Conservation (phyloP, 495 filamentous ascomycete genomes). For the Podospora didyma region DNA sequence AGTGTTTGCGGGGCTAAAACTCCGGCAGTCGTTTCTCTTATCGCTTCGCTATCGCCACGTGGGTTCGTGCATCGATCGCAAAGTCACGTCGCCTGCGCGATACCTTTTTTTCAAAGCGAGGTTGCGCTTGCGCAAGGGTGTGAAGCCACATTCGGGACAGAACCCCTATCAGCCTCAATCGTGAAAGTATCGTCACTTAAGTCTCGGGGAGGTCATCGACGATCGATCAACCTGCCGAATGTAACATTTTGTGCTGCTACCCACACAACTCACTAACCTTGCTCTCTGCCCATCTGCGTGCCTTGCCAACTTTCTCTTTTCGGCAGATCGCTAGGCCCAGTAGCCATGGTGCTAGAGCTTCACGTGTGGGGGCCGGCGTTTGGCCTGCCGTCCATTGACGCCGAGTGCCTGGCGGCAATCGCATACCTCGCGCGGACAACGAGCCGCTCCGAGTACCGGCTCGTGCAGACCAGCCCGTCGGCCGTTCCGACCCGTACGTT, state of each 20-base stretch:
- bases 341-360: conserved; percentile 56
- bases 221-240: no score
- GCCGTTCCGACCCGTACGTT: conserved; percentile 71
- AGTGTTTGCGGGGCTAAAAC: neutral
- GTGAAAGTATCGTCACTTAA: no score
- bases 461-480: conserved; percentile 70
- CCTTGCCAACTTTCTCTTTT: no score
- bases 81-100: neutral
- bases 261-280: no score
- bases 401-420: conserved; percentile 78
- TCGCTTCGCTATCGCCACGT: conserved; percentile 7
- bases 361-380: conserved; percentile 92
- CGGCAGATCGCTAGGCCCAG: neutral
- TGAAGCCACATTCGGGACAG: no score
- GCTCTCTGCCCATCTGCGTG: no score
- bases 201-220: no score
- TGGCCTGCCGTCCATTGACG: conserved; percentile 80
- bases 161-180: no score
- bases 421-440: conserved; percentile 62
- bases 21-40: neutral
- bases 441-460: conserved; percentile 60
- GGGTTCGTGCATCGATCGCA: neutral
- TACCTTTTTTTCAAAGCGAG: no score
- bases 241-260: no score
- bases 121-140: neutral